phyloP scores from a whole-genome alignment of 2,329 filamentous ascomycete genomes.

The Colletotrichum camelliae region DNA sequence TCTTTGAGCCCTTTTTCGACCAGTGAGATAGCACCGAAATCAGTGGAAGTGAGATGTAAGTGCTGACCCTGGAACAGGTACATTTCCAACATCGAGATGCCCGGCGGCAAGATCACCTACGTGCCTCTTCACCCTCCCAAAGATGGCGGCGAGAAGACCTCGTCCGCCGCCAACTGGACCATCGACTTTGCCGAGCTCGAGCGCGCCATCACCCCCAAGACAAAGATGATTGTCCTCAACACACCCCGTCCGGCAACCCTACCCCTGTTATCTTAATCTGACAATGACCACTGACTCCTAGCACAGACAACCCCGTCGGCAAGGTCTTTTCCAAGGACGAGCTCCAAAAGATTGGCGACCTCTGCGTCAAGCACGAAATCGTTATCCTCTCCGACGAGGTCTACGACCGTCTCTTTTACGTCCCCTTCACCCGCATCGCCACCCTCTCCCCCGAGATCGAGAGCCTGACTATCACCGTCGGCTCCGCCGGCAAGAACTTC shows the following conservation, averaged over 20 bases:
- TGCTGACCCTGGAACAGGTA: conserved; percentile 53
- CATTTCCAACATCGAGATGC: conserved; percentile 98
- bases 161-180: conserved; percentile 86
- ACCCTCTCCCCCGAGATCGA: conserved; percentile 91
- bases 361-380: conserved; percentile 92
- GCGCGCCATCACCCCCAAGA: conserved; percentile 80
- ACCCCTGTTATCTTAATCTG: neutral
- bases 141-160: conserved; percentile 78
- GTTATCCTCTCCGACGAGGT: conserved; percentile 93
- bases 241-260: conserved; percentile 58
- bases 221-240: conserved; percentile 95
- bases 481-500: conserved; percentile 97
- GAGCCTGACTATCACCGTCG: conserved; percentile 87
- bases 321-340: conserved; percentile 91
- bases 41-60: neutral
- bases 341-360: conserved; percentile 80
- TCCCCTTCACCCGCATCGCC: conserved; percentile 90
- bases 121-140: conserved; percentile 91
- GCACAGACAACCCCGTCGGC: conserved; percentile 88
- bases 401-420: conserved; percentile 94
- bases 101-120: conserved; percentile 92
- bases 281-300: neutral
- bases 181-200: conserved; percentile 86
- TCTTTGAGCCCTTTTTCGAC: conserved; percentile 99
- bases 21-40: conserved; percentile 60